Evolutionary conservation across 2,329 filamentous ascomycete species (phyloP), one percentile per base, ranked within the genome.

Genomic region (Anthostomella pinea): DNA sequence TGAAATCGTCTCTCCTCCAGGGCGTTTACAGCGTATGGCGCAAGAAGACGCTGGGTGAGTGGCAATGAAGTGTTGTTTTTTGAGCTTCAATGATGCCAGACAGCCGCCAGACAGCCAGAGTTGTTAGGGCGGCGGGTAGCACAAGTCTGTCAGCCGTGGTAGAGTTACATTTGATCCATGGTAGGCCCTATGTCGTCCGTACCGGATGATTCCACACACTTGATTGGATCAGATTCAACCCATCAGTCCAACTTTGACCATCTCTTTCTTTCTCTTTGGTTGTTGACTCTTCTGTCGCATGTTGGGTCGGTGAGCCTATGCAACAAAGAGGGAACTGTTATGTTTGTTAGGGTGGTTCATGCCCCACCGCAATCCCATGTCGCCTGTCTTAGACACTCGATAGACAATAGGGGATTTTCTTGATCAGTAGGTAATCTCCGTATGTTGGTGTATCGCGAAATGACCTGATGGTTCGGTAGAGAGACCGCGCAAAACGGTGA

Each of bases 401-500:
- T 22, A 39, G 35, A 26, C 21, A 20, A 35, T 46, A 41, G 33
- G 42, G 28, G 22, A n/a, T 9, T 8, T 14, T 33, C 17, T 21
- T 17, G 14, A 46, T 43, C 43, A 43, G 41, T 39, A 33, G 33
- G 48, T 51, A 51, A 51, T 51, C 43, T 51, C 48, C 48, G 48
- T 38, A 47, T 39, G 43, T 39, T 45, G 40, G 41, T 51, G 37
- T 45, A 48, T 48, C 40, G 48, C 39, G 13, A n/a, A 35, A 33
- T 25, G 22, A 22, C 22, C 24, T 26, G 14, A 16, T 35, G 4
- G 13, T n/a, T 19, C 28, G 17, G 8, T 20, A 21, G 7, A 18
- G 30, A 22, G n/a, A n/a, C n/a, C n/a, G n/a, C n/a, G n/a, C n/a
- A n/a, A n/a, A n/a, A n/a, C n/a, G n/a, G n/a, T n/a, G n/a, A n/a